Percentiles rank a stretch among this genome's conserved stretches.
These are phyloP conservation scores for Elongisporangium anandrum DNA, from an alignment of 352 stramenopile genomes.

Conservation along the genomic window DNA sequence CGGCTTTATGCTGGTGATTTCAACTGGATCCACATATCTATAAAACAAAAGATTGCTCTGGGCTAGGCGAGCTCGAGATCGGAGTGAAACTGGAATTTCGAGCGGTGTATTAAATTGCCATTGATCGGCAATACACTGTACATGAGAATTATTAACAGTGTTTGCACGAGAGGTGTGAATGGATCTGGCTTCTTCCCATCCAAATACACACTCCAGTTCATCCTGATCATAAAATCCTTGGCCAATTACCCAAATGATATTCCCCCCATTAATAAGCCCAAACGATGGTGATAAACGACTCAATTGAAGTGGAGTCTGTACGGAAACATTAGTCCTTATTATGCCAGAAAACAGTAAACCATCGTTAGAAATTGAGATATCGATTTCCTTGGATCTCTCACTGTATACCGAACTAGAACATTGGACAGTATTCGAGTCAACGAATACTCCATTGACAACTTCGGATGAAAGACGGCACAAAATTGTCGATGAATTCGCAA, in stretches of 20 bases:
- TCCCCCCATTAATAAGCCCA: conserved; percentile 14
- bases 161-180: conserved; percentile 6
- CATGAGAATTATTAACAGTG: conserved; percentile 18
- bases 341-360: conserved; percentile 20
- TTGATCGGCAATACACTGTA: conserved; percentile 22
- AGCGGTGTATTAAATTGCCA: conserved; percentile 9
- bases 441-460: conserved; percentile 4
- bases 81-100: conserved; percentile 27
- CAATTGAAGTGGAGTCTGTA: conserved; percentile 6
- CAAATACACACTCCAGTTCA: conserved; percentile 27
- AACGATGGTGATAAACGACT: conserved; percentile 17
- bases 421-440: conserved; percentile 7
- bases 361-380: conserved; percentile 31
- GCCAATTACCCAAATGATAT: conserved; percentile 17
- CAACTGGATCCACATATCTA: conserved; percentile 19
- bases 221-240: conserved; percentile 8
- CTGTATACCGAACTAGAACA: conserved; percentile 6
- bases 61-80: conserved; percentile 7
- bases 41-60: conserved; percentile 38
- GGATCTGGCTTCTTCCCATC: conserved; percentile 19
- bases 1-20: conserved; percentile 18
- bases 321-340: conserved; percentile 3
- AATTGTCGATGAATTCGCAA: conserved; percentile 6
- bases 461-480: conserved; percentile 15
- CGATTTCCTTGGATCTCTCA: conserved; percentile 5